Percentiles rank a stretch among this genome's conserved stretches.
These are phyloP conservation scores for Mangifera indica DNA, from an alignment of 345 rosid genomes.

Conservation along the genomic window DNA sequence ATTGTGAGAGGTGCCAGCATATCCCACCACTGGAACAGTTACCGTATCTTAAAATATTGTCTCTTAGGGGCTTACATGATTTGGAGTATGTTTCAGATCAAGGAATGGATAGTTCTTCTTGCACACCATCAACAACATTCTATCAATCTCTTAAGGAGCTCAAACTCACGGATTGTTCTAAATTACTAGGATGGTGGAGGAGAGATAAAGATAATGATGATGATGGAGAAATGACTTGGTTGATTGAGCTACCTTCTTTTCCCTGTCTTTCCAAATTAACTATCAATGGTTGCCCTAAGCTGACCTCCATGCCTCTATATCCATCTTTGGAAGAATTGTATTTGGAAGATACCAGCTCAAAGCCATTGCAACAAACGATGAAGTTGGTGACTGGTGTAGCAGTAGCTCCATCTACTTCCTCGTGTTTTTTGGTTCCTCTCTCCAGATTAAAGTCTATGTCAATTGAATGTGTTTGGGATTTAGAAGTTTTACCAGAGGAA, in stretches of 20 bases:
- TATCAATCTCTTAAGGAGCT: slow-evolving; percentile 15
- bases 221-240: background rate
- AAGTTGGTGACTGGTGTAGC: background rate
- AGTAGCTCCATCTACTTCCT: background rate
- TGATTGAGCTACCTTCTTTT: slow-evolving; percentile 2
- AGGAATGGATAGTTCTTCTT: background rate
- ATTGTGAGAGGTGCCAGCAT: background rate
- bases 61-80: too few relatives aligned
- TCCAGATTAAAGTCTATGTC: background rate
- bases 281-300: background rate
- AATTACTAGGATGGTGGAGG: slow-evolving; percentile 16
- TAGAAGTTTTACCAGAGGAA: background rate
- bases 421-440: background rate
- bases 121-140: background rate
- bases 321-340: slow-evolving; percentile 9
- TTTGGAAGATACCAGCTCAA: background rate
- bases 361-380: background rate
- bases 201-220: background rate
- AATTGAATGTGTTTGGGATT: background rate
- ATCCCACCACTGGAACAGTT: background rate
- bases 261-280: slow-evolving; percentile 11
- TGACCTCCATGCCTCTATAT: slow-evolving; percentile 10
- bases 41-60: background rate
- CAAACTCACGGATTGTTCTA: background rate
- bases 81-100: background rate